Conservation (phyloP, 202 grass and related monocot genomes). For the Dendrocalamus latiflorus region DNA sequence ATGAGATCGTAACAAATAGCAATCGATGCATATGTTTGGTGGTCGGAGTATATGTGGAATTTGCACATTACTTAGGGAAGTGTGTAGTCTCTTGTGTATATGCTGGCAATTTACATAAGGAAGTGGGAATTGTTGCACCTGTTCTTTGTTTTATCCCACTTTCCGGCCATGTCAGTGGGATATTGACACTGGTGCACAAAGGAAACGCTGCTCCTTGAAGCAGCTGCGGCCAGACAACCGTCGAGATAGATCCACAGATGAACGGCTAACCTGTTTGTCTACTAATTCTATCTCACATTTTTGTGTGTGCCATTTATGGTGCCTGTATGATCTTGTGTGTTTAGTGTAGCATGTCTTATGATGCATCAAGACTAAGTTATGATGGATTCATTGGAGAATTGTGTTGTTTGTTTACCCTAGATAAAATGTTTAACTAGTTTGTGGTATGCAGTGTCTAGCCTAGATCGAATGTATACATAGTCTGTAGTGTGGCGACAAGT, state of each 20-base stretch:
- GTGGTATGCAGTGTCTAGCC: neutral
- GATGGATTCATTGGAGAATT: neutral
- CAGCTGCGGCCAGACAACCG: conserved; percentile 64
- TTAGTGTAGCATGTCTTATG: neutral
- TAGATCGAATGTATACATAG: neutral
- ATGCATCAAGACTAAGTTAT: neutral
- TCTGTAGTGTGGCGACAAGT: too few relatives aligned
- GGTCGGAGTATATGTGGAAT: neutral
- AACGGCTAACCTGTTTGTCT: conserved; percentile 44
- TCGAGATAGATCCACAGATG: conserved; percentile 79
- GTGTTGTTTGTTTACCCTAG: neutral
- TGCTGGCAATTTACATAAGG: neutral
- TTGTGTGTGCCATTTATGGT: neutral
- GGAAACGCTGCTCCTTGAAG: conserved; percentile 34
- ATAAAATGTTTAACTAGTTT: neutral
- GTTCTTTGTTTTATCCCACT: conserved; percentile 6
- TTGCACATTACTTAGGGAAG: neutral
- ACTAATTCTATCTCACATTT: conserved; percentile 76
- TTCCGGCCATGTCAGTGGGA: conserved; percentile 30
- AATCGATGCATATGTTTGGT: neutral
- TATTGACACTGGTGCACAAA: conserved; percentile 51
- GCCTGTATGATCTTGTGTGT: neutral
- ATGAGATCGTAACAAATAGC: neutral
- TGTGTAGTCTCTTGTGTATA: neutral
- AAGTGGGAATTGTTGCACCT: neutral